Evolutionary conservation across 345 rosid genomes (phyloP).

Genomic region (Melaleuca quinquenervia): DNA sequence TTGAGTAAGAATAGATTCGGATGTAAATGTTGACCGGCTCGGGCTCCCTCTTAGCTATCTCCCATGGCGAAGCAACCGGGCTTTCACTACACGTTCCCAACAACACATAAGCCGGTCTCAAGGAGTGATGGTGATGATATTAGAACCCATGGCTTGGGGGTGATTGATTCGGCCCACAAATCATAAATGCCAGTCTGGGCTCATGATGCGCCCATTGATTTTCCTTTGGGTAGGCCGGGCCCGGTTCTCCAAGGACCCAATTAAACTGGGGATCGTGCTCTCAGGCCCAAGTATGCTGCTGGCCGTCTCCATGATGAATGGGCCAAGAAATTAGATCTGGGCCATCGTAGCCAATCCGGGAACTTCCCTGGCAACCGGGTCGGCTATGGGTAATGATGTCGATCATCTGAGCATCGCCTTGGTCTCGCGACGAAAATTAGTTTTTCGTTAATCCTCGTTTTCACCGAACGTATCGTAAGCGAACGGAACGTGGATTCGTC

Average conservation of each 20-base stretch:
- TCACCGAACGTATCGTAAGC: not conserved
- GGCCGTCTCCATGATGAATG: not conserved
- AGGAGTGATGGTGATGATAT: no score
- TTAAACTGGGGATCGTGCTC: not conserved
- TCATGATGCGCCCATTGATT: not conserved
- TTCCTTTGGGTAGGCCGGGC: not conserved
- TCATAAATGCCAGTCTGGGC: not conserved
- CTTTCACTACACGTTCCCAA: no score
- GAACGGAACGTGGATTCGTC: not conserved
- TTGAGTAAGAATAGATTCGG: no score
- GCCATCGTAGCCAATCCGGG: not conserved
- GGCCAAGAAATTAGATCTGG: not conserved
- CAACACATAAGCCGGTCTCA: no score
- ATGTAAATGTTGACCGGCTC: no score
- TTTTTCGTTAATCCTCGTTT: not conserved
- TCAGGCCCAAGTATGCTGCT: not conserved
- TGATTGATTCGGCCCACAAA: not conserved
- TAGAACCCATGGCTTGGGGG: not conserved
- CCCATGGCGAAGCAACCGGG: no score
- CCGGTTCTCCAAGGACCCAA: not conserved
- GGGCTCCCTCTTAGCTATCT: no score
- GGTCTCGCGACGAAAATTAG: not conserved
- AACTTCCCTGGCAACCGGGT: not conserved
- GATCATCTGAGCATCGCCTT: not conserved
- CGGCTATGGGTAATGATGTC: not conserved